phyloP scores from a whole-genome alignment of 805 yeast species.

The Naumovozyma dairenensis region DNA sequence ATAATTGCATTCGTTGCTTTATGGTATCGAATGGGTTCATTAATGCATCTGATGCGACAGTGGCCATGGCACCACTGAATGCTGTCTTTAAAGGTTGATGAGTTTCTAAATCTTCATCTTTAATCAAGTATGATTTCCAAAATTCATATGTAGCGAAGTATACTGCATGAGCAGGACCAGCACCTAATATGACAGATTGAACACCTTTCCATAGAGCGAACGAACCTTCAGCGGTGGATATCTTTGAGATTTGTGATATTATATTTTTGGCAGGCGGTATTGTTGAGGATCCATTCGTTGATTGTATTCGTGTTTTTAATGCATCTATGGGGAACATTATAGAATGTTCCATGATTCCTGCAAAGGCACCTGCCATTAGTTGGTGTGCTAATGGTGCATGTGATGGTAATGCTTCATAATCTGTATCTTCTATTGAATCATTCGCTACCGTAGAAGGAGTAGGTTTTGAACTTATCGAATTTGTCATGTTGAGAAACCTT shows the following conservation, averaged over 20 bases:
- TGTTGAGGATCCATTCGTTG: constrained; percentile 22
- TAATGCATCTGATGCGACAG: constrained; percentile 83
- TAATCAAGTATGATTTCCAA: constrained; percentile 36
- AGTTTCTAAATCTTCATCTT: constrained; percentile 26
- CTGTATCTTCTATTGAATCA: too few species aligned
- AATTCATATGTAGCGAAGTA: constrained; percentile 89
- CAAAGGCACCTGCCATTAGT: constrained; percentile 95
- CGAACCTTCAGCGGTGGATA: constrained; percentile 82
- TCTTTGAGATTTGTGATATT: constrained; percentile 60
- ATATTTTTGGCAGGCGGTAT: constrained; percentile 27
- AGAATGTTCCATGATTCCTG: constrained; percentile 97
- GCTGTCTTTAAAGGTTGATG: constrained; percentile 79
- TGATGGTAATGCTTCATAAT: constrained; percentile 52
- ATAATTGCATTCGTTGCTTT: constrained; percentile 85
- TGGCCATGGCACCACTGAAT: constrained; percentile 85
- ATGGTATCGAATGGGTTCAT: constrained; percentile 97
- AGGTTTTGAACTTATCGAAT: too few species aligned
- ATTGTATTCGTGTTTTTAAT: constrained; percentile 89
- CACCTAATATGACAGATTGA: constrained; percentile 84
- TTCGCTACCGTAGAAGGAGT: too few species aligned
- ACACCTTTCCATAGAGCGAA: constrained; percentile 89
- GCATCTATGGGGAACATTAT: constrained; percentile 97
- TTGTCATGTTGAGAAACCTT: too few species aligned
- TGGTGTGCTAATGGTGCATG: constrained; percentile 77
- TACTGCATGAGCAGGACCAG: constrained; percentile 98